Conservation (phyloP, 2,329 filamentous ascomycete species). For the Ascochyta clinopodiicola region DNA sequence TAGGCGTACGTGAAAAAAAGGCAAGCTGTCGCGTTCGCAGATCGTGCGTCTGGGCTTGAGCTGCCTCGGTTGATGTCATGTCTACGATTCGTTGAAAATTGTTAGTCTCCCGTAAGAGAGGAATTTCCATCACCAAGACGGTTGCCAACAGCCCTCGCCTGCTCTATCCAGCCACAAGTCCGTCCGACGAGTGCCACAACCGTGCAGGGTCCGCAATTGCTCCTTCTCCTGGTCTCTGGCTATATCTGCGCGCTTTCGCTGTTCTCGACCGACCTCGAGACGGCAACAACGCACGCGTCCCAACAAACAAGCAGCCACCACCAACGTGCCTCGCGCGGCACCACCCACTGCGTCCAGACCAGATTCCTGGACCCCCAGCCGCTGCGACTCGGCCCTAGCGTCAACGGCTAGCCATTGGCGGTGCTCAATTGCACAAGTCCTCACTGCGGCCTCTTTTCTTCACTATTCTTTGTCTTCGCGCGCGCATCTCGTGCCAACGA, state of each 20-base stretch:
- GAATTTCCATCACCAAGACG: constrained; percentile 25
- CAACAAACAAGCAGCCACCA: constrained; percentile 15
- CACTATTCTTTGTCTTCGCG: constrained; percentile 11
- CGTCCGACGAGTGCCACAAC: constrained; percentile 27
- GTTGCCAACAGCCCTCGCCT: constrained; percentile 22
- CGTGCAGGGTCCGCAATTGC: constrained; percentile 23
- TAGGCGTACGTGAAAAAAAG: constrained; percentile 4
- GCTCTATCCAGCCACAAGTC: constrained; percentile 31
- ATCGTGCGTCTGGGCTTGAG: constrained; percentile 15
- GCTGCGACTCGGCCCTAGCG: constrained; percentile 11
- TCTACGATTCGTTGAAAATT: constrained; percentile 26
- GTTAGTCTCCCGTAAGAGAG: constrained; percentile 15
- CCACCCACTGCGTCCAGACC: constrained; percentile 8
- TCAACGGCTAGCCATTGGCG: constrained; percentile 26
- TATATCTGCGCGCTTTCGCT: constrained; percentile 11
- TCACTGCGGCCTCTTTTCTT: constrained; percentile 9
- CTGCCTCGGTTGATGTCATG: constrained; percentile 30
- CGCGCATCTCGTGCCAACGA: constrained; percentile 11
- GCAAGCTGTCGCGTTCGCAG: constrained; percentile 14
- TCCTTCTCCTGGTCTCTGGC: constrained; percentile 7
- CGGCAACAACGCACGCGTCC: constrained; percentile 20
- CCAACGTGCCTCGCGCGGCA: constrained; percentile 1
- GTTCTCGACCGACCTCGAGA: constrained; percentile 8
- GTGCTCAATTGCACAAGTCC: constrained; percentile 13
- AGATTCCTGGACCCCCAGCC: background rate